Evolutionary conservation across 2,329 filamentous ascomycete genomes (phyloP), one percentile per base, ranked within the genome.

Genomic region (Colletotrichum paranaense): DNA sequence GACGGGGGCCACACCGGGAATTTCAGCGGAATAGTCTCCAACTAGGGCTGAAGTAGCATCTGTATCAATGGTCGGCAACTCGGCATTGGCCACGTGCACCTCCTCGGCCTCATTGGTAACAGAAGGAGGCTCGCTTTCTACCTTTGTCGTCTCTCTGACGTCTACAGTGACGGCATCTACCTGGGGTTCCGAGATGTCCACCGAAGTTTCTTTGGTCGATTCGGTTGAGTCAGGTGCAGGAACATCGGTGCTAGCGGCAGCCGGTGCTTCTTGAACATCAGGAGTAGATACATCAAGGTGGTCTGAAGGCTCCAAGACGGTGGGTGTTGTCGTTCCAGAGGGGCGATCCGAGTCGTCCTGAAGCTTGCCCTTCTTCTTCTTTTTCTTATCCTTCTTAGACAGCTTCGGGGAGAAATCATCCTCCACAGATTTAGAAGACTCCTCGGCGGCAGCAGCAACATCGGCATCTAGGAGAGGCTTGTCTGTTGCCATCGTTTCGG

Each of bases 321-420:
- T 75, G 8, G 68, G 72, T 7, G 68, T 67, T n/a, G 72, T 38
- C 22, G 42, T 46, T 16, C 32, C 72, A 52, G 72, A 74, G 28
- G 35, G 52, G 56, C 42, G 22, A 9, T 63, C 53, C 3, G 62
- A 62, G 24, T 68, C 57, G 9, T 62, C 62, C 12, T 60, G 38
- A 49, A 56, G 28, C 55, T 73, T 73, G 67, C 67, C 64, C 75
- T 77, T 77, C 58, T 74, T 73, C 30, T 66, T 62, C 67, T 76
- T 75, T 52, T 74, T 76, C 66, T 73, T 77, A 28, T 76, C 72
- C 22, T 74, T 77, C 72, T 72, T 77, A 11, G 69, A 70, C 35
- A 68, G 42, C 22, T 63, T 72, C n/a, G 56, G 42, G 9, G 24
- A 24, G 9, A 65, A 52, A 19, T 22, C 22, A 19, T 63, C 52